A percentile compares a stretch with the other conserved stretches of the same genome.
Conservation (phyloP, 371 early-diverging fungal genomes). For the Fennellomyces sp. region DNA sequence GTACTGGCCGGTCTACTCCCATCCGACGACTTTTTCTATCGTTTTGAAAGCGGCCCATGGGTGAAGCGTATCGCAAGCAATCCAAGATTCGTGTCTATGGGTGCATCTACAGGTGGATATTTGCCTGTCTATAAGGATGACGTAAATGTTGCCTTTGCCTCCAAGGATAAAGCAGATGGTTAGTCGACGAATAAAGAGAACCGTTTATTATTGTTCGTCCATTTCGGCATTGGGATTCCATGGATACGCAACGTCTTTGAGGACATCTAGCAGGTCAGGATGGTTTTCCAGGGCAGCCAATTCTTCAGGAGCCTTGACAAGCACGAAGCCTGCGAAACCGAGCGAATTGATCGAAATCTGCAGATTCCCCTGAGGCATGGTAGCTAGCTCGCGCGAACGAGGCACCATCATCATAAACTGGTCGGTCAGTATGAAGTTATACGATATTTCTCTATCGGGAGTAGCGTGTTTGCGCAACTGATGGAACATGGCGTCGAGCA, state of each 20-base stretch:
- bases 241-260: slow-evolving; percentile 25
- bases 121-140: slow-evolving; percentile 7
- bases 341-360: slow-evolving; percentile 64
- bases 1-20: slow-evolving; percentile 6
- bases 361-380: slow-evolving; percentile 20
- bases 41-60: slow-evolving; percentile 13
- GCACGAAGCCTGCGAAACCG: slow-evolving; percentile 71
- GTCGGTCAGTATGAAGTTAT: slow-evolving; percentile 70
- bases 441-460: slow-evolving; percentile 34
- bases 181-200: slow-evolving; percentile 16
- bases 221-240: slow-evolving; percentile 21
- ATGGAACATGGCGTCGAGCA: slow-evolving; percentile 54
- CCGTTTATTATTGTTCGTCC: slow-evolving; percentile 1
- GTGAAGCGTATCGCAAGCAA: neutral
- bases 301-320: slow-evolving; percentile 61
- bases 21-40: slow-evolving; percentile 4
- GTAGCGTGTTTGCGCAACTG: slow-evolving; percentile 42
- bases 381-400: slow-evolving; percentile 49
- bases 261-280: slow-evolving; percentile 37
- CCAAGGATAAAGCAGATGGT: slow-evolving; percentile 16
- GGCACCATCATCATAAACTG: slow-evolving; percentile 79
- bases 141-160: neutral
- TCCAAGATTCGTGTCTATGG: slow-evolving; percentile 14
- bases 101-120: slow-evolving; percentile 5
- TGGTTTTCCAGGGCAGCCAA: slow-evolving; percentile 44